A percentile compares a stretch with the other conserved stretches of the same genome.
phyloP scores from a whole-genome alignment of 225 moss, liverwort and hornwort genomes.

The Neckera pumila region DNA sequence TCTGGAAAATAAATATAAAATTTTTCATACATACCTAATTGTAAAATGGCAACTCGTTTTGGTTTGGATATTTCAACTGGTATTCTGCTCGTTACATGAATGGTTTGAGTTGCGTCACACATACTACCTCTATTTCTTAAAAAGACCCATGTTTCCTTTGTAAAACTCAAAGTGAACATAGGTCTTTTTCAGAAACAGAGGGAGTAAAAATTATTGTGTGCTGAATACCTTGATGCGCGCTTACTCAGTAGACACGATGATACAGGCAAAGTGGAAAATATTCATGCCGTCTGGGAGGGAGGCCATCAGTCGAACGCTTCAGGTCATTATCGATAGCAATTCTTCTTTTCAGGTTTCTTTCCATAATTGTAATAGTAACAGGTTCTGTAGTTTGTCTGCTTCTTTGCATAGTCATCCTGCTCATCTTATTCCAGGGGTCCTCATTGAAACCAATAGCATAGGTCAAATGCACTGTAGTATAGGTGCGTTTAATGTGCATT shows the following conservation, averaged over 20 bases:
- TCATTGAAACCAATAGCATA: neutral
- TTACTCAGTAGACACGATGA: neutral
- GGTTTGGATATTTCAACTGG: neutral
- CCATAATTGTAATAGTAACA: neutral
- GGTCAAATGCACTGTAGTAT: neutral
- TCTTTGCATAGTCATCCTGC: neutral
- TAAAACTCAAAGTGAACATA: no score
- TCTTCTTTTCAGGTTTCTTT: neutral
- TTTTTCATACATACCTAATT: no score
- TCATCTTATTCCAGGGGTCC: neutral
- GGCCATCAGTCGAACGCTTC: constrained; percentile 35
- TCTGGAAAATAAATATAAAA: no score
- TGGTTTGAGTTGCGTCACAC: neutral
- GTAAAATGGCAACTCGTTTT: neutral
- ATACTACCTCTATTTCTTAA: neutral
- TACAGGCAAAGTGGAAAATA: constrained; percentile 55
- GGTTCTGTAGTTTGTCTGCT: neutral
- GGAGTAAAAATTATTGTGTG: neutral
- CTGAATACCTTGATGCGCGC: neutral
- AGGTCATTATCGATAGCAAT: constrained; percentile 1
- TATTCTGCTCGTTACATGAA: neutral
- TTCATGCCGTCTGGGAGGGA: constrained; percentile 49
- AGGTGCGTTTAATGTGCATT: neutral
- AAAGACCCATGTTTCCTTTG: neutral
- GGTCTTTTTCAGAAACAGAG: no score